phyloP scores from a whole-genome alignment of 352 stramenopile species.

The Pythium graminicola region DNA sequence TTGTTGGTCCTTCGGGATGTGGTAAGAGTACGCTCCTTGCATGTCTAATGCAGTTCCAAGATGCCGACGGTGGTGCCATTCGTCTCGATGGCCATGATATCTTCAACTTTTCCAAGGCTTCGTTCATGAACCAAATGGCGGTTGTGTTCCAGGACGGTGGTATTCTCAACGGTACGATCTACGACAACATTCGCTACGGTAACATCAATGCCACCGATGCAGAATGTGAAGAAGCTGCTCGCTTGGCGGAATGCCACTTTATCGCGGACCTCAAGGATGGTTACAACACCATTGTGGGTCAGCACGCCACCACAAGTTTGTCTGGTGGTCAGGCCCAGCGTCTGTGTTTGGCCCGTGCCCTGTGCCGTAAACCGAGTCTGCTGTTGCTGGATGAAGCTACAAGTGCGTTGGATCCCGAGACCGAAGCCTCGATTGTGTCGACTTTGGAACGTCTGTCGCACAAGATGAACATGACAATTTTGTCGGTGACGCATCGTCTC shows the following conservation, averaged over 20 bases:
- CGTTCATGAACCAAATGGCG: slow-evolving; percentile 82
- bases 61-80: slow-evolving; percentile 74
- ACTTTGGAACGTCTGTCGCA: slow-evolving; percentile 70
- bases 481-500: slow-evolving; percentile 86
- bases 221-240: slow-evolving; percentile 76
- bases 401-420: slow-evolving; percentile 81
- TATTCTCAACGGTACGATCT: slow-evolving; percentile 84
- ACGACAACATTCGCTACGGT: slow-evolving; percentile 84
- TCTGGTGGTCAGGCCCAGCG: slow-evolving; percentile 83
- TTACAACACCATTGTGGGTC: slow-evolving; percentile 76
- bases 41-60: slow-evolving; percentile 86
- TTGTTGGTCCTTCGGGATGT: slow-evolving; percentile 78
- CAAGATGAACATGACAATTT: slow-evolving; percentile 88
- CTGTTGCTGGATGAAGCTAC: slow-evolving; percentile 82
- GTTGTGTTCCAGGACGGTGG: slow-evolving; percentile 85
- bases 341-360: slow-evolving; percentile 74
- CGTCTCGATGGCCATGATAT: slow-evolving; percentile 76
- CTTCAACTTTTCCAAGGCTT: slow-evolving; percentile 83
- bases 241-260: slow-evolving; percentile 78
- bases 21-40: slow-evolving; percentile 84
- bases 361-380: slow-evolving; percentile 75
- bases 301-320: slow-evolving; percentile 82
- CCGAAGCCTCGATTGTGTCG: slow-evolving; percentile 76
- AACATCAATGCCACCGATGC: slow-evolving; percentile 62
- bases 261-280: slow-evolving; percentile 76